A percentile compares a stretch with the other conserved stretches of the same genome.
Evolutionary conservation across 2,329 filamentous ascomycete genomes (phyloP).

Genomic region (Xylariomycetidae sp.): DNA sequence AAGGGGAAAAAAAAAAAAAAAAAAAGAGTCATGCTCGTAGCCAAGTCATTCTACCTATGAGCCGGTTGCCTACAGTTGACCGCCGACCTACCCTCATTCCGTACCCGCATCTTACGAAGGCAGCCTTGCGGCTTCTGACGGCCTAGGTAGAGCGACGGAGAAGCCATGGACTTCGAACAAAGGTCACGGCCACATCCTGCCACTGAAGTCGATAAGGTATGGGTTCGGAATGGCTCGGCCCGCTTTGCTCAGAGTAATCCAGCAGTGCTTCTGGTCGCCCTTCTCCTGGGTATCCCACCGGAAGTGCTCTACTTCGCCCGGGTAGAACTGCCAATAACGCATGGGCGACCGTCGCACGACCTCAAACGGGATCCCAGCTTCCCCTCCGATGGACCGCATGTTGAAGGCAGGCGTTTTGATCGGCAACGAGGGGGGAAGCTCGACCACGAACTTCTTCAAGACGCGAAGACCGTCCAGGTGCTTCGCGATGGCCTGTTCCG

Average conservation of each 20-base stretch:
- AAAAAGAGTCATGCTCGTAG: too few species aligned
- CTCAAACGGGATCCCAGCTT: constrained; percentile 12
- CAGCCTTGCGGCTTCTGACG: too few species aligned
- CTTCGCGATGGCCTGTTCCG: constrained; percentile 16
- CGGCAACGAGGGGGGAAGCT: constrained; percentile 22
- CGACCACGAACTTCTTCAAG: constrained; percentile 18
- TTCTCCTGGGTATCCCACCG: constrained; percentile 20
- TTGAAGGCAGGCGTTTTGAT: constrained; percentile 16
- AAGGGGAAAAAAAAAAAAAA: too few species aligned
- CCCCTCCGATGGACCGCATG: constrained; percentile 12
- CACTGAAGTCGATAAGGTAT: constrained; percentile 18
- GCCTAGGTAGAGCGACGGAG: too few species aligned
- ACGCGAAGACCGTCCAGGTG: constrained; percentile 15
- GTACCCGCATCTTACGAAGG: too few species aligned
- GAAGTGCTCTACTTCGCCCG: constrained; percentile 23
- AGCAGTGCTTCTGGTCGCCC: constrained; percentile 15
- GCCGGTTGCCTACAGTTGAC: too few species aligned
- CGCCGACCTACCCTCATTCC: too few species aligned
- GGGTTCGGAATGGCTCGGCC: constrained; percentile 19
- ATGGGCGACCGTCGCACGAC: constrained; percentile 20
- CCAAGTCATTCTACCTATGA: too few species aligned
- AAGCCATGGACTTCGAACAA: too few species aligned
- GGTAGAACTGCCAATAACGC: constrained; percentile 26
- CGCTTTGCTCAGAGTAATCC: constrained; percentile 17
- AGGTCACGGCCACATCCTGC: too few species aligned